Evolutionary conservation across 176 grass and related monocot species (phyloP).

Genomic region (Oryza brachyantha): DNA sequence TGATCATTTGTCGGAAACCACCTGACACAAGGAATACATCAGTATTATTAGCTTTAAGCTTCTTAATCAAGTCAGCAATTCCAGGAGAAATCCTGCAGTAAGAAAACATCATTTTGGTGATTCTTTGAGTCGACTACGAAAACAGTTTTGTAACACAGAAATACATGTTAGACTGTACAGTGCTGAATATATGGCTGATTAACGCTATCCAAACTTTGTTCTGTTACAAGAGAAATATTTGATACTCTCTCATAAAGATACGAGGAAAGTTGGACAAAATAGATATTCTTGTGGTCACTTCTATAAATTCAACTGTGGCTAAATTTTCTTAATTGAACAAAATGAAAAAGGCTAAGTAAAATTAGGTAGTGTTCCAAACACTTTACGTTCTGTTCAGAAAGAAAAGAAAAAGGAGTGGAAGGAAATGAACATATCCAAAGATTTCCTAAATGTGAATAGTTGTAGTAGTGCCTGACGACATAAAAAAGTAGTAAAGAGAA

Average conservation of each 20-base stretch:
- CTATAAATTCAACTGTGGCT: background rate
- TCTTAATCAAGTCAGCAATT: slow-evolving; percentile 69
- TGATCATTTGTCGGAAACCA: slow-evolving; percentile 94
- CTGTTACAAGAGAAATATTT: background rate
- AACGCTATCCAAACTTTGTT: slow-evolving; percentile 8
- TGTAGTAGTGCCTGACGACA: background rate
- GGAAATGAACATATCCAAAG: background rate
- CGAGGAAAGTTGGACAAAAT: background rate
- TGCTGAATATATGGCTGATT: background rate
- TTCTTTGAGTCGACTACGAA: background rate
- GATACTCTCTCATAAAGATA: background rate
- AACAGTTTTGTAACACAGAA: background rate
- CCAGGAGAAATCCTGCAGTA: slow-evolving; percentile 82
- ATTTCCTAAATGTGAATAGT: background rate
- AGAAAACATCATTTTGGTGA: background rate
- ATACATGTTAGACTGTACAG: background rate
- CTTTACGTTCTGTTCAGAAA: background rate
- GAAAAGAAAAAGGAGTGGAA: background rate
- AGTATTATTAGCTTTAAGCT: slow-evolving; percentile 65
- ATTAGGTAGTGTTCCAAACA: background rate
- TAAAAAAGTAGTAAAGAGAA: background rate
- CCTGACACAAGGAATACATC: slow-evolving; percentile 90
- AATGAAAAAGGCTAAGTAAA: background rate
- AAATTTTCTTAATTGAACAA: background rate
- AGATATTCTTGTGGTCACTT: background rate